These are phyloP conservation scores for Lachnellula cervina DNA, from an alignment of 2,329 filamentous ascomycete species.

Conservation along the genomic window DNA sequence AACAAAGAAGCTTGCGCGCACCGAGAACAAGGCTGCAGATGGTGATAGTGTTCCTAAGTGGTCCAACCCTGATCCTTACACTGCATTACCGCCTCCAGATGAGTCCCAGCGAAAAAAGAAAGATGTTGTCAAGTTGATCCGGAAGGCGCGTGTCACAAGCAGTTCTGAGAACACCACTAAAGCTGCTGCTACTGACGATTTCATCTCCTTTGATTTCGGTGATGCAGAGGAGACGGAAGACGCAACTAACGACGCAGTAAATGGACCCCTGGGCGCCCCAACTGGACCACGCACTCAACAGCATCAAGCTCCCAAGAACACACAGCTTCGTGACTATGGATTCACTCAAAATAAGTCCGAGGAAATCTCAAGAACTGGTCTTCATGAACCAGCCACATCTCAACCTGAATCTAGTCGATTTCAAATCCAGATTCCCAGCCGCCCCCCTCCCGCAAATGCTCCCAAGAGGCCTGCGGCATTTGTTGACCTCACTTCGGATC, in stretches of 20 bases:
- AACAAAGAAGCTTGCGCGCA: slow-evolving; percentile 41
- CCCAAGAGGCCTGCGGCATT: slow-evolving; percentile 4
- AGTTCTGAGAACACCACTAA: slow-evolving; percentile 41
- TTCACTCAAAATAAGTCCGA: neutral
- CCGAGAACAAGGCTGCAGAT: slow-evolving; percentile 34
- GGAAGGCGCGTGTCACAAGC: slow-evolving; percentile 72
- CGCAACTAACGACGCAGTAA: slow-evolving; percentile 12
- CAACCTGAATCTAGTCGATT: neutral
- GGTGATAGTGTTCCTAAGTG: slow-evolving; percentile 62
- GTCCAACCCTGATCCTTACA: slow-evolving; percentile 96
- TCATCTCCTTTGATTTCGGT: slow-evolving; percentile 77
- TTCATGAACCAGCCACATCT: neutral
- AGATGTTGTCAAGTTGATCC: slow-evolving; percentile 86
- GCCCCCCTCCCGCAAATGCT: slow-evolving; percentile 1
- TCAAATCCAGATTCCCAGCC: neutral
- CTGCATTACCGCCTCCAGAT: slow-evolving; percentile 74
- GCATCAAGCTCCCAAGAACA: neutral
- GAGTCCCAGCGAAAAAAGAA: slow-evolving; percentile 69
- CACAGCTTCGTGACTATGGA: neutral
- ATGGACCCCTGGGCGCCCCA: slow-evolving; percentile 6
- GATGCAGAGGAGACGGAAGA: slow-evolving; percentile 35
- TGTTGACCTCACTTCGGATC: slow-evolving; percentile 33
- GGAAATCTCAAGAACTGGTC: neutral
- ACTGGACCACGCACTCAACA: slow-evolving; percentile 4
- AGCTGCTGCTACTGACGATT: slow-evolving; percentile 65